Evolutionary conservation across 2,329 filamentous ascomycete genomes (phyloP), one percentile per base, ranked within the genome.

Genomic region (Tolypocladium cylindrosporum): DNA sequence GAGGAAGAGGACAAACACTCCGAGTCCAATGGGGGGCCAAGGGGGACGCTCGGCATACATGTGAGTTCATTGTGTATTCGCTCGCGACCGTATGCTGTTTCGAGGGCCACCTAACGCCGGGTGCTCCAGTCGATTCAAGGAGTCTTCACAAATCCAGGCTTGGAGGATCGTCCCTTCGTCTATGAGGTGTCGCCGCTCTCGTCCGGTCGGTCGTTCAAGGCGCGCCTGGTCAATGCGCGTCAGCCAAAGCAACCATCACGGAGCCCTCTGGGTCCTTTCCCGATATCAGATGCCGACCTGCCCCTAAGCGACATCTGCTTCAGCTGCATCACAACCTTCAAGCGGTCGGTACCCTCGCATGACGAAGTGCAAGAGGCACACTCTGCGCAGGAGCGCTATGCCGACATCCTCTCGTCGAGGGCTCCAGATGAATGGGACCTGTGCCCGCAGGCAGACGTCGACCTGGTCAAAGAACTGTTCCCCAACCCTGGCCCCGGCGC

Each of bases 241-340:
- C 81, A 84, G 62, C 74, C 80, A 1, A 62, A 64, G 1, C 63
- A 68, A 4, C 68, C 79, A 0, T 78, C 76, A 41, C 67, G 63
- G 40, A 70, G 65, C 42, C 67, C 65, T 0, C 43, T 55, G 0
- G 74, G 76, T 13, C 68, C 68, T 9, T 80, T 75, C 54, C 70
- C 75, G 0, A 7, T 62, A 1, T 67, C 69, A 3, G 79, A 81
- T 55, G 72, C 73, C 3, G 51, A 68, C 40, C 63, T 69, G 2
- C 71, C 72, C 7, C 67, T 78, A 0, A 73, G 72, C 1, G 70
- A 72, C 4, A 71, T 79, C 5, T 78, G 75, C 64, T 82, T 83
- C 65, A 77, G 74, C 13, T 79, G 78, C 45, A 67, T 83, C 9
- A 73, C 78, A 42, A 82, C 81, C 2, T 81, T 84, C 66, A 80